Percentiles rank a stretch among this genome's conserved stretches.
Conservation (phyloP, 805 yeast genomes). For the Metschnikowia cerradonensis region DNA sequence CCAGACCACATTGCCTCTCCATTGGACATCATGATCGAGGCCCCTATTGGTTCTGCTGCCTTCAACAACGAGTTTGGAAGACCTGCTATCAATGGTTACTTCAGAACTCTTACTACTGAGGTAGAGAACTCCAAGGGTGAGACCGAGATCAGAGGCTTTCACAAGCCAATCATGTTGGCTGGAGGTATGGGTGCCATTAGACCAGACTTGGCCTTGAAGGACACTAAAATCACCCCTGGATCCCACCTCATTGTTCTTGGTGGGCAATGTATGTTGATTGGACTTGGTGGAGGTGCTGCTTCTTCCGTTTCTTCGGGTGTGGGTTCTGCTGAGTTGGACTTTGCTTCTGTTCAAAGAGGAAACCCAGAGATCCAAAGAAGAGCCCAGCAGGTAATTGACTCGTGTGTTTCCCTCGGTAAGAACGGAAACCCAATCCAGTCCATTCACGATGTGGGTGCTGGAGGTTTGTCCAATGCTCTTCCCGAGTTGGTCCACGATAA, state of each 20-base stretch:
- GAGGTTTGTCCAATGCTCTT: slow-evolving; percentile 94
- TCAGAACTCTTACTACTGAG: slow-evolving; percentile 86
- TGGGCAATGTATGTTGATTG: slow-evolving; percentile 97
- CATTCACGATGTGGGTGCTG: slow-evolving; percentile 99
- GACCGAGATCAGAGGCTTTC: slow-evolving; percentile 87
- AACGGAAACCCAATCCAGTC: slow-evolving; percentile 76
- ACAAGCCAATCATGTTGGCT: slow-evolving; percentile 98
- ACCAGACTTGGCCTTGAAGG: slow-evolving; percentile 87
- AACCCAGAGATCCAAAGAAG: slow-evolving; percentile 99
- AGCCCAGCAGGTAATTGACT: slow-evolving; percentile 95
- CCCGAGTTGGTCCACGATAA: slow-evolving; percentile 98
- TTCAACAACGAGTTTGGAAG: slow-evolving; percentile 98
- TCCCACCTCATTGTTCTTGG: slow-evolving; percentile 90
- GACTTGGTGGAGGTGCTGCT: slow-evolving; percentile 99
- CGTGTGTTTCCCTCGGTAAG: slow-evolving; percentile 80
- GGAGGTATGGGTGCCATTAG: slow-evolving; percentile 98
- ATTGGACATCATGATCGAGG: slow-evolving; percentile 92
- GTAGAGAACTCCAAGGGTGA: slow-evolving; percentile 60
- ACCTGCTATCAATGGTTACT: slow-evolving; percentile 95
- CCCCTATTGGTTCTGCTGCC: slow-evolving; percentile 97
- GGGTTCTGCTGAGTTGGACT: slow-evolving; percentile 93
- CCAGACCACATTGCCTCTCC: slow-evolving; percentile 93
- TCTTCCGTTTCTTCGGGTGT: slow-evolving; percentile 95
- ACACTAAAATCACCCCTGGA: slow-evolving; percentile 85
- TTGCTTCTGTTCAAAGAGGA: slow-evolving; percentile 98